Evolutionary conservation across 768 basidiomycete species (phyloP), one percentile per base, ranked within the genome.

Genomic region (Clathrus columnatus): DNA sequence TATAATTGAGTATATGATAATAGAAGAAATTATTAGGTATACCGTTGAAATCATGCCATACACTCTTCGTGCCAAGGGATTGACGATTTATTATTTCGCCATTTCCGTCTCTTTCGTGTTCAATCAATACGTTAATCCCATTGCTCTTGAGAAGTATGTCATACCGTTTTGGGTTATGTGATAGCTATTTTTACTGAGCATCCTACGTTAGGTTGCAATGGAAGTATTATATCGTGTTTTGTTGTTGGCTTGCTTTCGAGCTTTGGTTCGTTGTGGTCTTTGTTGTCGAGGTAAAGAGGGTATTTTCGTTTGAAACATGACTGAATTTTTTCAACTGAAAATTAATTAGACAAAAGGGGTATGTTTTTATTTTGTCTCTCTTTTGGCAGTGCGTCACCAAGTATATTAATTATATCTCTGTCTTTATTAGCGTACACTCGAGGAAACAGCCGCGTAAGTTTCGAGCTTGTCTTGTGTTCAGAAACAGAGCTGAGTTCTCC

Each of bases 1-100:
- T 36, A 14, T 36, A 11, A 36, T 14, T 36, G 11, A 14, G n/a
- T n/a, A 8, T 36, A 36, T 36, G n/a, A 36, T 36, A n/a, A 36
- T n/a, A 36, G 36, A 32, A 17, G 10, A 11, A 21, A n/a, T 41
- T 7, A 21, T 28, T 49, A 68, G 65, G 4, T 74, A 75, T 63
- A 69, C 69, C 0, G 62, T 75, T 27, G 75, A 77, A 59, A 75
- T 75, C 54, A 60, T 76, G 59, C 74, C 73, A 7, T 74, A 64
- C 54, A 56, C 65, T 27, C 61, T 75, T 28, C 69, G 72, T 49
- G 72, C 73, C 51, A 74, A 73, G 60, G 73, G 72, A 7, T 63
- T 68, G 28, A 63, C 66, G 14, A 64, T 73, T 10, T 73, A 73
- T 58, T 69, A 68, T 45, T 75, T 75, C 60, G 58, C 66, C 28